Evolutionary conservation across 2,329 filamentous ascomycete genomes (phyloP).

Genomic region (Penicillium fuscoglaucum): DNA sequence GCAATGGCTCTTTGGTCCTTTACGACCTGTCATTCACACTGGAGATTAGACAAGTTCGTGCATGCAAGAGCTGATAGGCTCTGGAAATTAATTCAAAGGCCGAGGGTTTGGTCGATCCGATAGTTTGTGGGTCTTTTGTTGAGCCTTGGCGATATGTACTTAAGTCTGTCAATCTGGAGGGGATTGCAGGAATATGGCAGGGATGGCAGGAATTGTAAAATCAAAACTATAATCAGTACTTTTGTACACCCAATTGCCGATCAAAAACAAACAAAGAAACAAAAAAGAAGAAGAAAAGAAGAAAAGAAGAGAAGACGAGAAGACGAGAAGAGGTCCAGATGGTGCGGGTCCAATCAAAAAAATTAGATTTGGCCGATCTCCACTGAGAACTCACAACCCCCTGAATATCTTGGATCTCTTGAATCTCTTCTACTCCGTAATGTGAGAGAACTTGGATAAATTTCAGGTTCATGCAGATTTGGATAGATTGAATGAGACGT

Average conservation of each 20-base stretch:
- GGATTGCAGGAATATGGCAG: too few species aligned
- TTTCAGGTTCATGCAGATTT: too few species aligned
- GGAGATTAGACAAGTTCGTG: slow-evolving; percentile 1
- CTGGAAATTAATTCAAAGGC: slow-evolving; percentile 11
- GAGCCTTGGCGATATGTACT: neutral
- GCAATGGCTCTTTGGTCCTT: slow-evolving; percentile 6
- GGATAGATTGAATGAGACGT: neutral
- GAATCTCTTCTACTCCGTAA: too few species aligned
- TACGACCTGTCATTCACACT: slow-evolving; percentile 32
- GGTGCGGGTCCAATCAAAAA: neutral
- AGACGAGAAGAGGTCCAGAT: neutral
- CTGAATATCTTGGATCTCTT: too few species aligned
- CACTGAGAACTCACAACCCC: too few species aligned
- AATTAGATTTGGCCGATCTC: neutral
- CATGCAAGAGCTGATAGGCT: slow-evolving; percentile 19
- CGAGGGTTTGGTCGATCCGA: slow-evolving; percentile 21
- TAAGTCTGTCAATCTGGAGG: too few species aligned
- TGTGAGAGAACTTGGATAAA: too few species aligned
- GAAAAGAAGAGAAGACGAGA: neutral
- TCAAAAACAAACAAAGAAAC: neutral
- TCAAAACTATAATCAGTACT: too few species aligned
- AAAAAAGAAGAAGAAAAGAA: neutral
- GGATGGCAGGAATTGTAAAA: too few species aligned
- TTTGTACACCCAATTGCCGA: neutral
- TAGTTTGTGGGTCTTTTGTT: slow-evolving; percentile 18